phyloP scores from a whole-genome alignment of 176 grass and related monocot genomes.

The Juncus inflexus region DNA sequence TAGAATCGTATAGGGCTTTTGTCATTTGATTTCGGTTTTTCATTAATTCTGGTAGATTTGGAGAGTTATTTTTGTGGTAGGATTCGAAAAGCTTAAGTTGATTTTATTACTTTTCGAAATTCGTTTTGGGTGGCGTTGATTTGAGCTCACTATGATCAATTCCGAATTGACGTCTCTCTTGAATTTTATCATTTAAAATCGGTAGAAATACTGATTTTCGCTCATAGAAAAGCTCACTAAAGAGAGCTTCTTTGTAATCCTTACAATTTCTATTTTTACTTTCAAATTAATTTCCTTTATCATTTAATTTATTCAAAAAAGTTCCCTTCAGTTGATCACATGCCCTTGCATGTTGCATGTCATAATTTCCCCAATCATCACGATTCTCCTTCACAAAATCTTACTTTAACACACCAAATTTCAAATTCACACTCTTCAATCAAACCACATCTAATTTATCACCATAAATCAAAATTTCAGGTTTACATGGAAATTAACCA shows the following conservation, averaged over 20 bases:
- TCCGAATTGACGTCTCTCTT: background rate
- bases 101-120: too few relatives aligned
- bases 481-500: slow-evolving; percentile 29
- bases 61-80: too few relatives aligned
- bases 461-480: slow-evolving; percentile 10
- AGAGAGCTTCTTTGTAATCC: background rate
- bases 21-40: too few relatives aligned
- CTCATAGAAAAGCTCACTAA: background rate
- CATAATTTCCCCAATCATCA: background rate
- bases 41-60: too few relatives aligned
- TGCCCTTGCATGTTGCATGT: background rate
- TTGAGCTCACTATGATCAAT: slow-evolving; percentile 10
- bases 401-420: background rate
- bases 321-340: background rate
- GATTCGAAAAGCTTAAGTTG: too few relatives aligned
- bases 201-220: slow-evolving; percentile 2
- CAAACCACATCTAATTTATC: background rate
- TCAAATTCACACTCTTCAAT: background rate
- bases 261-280: background rate
- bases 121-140: background rate
- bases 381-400: background rate
- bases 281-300: slow-evolving; percentile 4
- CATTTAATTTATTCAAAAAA: slow-evolving; percentile 4
- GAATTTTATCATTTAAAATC: background rate
- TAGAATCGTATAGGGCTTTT: too few relatives aligned